phyloP scores from a whole-genome alignment of 2,329 filamentous ascomycete genomes.

The Celoporthe dispersa region DNA sequence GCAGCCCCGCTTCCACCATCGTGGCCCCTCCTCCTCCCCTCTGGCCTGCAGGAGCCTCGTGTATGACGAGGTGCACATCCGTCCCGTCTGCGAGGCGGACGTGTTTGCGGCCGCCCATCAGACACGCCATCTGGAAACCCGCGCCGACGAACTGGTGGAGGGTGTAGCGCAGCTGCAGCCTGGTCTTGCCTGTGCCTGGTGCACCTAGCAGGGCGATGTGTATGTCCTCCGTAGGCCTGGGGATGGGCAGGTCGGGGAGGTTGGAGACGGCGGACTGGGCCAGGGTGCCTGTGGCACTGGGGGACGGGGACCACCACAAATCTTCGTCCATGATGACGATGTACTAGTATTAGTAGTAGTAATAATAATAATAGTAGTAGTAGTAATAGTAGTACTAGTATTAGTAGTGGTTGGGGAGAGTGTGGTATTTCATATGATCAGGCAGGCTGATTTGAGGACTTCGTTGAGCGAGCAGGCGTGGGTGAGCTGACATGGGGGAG shows the following conservation, averaged over 20 bases:
- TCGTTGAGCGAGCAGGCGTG: neutral
- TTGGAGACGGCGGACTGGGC: neutral
- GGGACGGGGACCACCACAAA: neutral
- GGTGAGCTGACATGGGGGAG: too few relatives aligned
- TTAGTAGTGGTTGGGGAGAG: too few relatives aligned
- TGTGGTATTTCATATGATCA: neutral
- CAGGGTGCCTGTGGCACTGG: neutral
- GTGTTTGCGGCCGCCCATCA: conserved; percentile 21
- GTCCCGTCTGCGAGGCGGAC: conserved; percentile 10
- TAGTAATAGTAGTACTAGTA: too few relatives aligned
- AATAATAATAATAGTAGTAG: neutral
- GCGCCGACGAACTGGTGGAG: conserved; percentile 19
- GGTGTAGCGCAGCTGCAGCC: conserved; percentile 23
- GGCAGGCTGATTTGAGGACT: neutral
- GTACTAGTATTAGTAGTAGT: neutral
- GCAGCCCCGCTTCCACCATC: conserved; percentile 12
- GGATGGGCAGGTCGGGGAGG: neutral
- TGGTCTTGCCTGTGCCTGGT: conserved; percentile 20
- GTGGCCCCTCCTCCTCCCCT: conserved; percentile 7
- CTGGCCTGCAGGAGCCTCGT: conserved; percentile 8
- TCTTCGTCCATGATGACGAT: neutral
- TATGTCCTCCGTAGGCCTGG: conserved; percentile 20
- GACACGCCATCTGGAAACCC: neutral
- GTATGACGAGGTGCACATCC: conserved; percentile 23
- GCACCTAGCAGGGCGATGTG: conserved; percentile 24